Percentiles rank a stretch among this genome's conserved stretches.
phyloP scores from a whole-genome alignment of 1,284 basidiomycete genomes.

The Lignosus rhinocerotis region DNA sequence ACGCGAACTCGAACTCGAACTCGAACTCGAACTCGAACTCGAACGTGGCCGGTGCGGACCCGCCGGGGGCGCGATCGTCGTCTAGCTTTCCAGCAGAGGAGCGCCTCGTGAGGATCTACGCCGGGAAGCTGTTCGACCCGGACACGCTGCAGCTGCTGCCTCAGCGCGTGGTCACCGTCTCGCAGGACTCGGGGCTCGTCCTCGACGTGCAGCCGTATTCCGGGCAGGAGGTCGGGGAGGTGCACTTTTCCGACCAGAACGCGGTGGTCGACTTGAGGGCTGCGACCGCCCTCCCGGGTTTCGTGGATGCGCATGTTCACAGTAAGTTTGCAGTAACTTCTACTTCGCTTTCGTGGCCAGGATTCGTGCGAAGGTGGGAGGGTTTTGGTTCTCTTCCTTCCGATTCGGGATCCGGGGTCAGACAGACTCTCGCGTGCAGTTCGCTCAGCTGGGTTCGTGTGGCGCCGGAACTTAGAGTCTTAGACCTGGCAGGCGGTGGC shows the following conservation, averaged over 20 bases:
- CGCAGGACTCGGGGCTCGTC: slow-evolving; percentile 16
- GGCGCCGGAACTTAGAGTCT: slow-evolving; percentile 41
- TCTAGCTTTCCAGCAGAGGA: not conserved
- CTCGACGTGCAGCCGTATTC: slow-evolving; percentile 17
- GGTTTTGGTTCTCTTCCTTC: no score
- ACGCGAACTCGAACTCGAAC: not conserved
- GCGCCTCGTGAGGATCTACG: slow-evolving; percentile 34
- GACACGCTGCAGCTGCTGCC: slow-evolving; percentile 34
- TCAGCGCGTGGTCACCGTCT: slow-evolving; percentile 44
- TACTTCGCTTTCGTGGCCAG: no score
- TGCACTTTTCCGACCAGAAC: slow-evolving; percentile 13
- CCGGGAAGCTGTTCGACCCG: slow-evolving; percentile 46
- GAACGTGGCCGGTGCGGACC: not conserved
- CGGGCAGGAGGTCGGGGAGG: not conserved
- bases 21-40: not conserved
- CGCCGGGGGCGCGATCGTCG: slow-evolving; percentile 1
- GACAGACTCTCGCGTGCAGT: slow-evolving; percentile 3
- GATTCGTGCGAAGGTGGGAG: not conserved
- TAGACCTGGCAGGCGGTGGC: slow-evolving; percentile 17
- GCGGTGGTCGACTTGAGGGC: slow-evolving; percentile 48
- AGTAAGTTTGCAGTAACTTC: slow-evolving; percentile 38
- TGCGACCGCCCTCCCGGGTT: slow-evolving; percentile 58
- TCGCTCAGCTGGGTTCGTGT: slow-evolving; percentile 4
- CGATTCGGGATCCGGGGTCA: not conserved
- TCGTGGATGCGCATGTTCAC: slow-evolving; percentile 71